Evolutionary conservation across 768 basidiomycete genomes (phyloP).

Genomic region (Clavaria fumosa): DNA sequence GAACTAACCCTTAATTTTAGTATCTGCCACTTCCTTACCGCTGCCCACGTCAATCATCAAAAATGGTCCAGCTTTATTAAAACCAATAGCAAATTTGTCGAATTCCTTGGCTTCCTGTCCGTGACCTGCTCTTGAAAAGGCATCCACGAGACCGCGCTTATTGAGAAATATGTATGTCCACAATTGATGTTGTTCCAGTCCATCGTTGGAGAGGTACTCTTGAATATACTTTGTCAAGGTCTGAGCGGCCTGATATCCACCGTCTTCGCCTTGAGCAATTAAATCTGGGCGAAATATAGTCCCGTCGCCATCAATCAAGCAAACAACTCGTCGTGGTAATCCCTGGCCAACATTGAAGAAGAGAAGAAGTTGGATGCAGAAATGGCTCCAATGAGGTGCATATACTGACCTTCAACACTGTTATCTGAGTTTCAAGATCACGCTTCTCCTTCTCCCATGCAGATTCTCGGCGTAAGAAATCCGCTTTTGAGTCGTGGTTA

Average conservation of each 20-base stretch:
- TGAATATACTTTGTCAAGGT: slow-evolving; percentile 27
- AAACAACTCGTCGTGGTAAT: slow-evolving; percentile 22
- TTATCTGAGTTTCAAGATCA: slow-evolving; percentile 26
- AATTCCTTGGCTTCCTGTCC: slow-evolving; percentile 28
- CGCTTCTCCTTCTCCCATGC: slow-evolving; percentile 21
- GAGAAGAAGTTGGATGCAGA: background rate
- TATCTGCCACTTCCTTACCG: slow-evolving; percentile 61
- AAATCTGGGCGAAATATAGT: slow-evolving; percentile 41
- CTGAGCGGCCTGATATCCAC: slow-evolving; percentile 42
- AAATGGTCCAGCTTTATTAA: slow-evolving; percentile 59
- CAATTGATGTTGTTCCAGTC: slow-evolving; percentile 32
- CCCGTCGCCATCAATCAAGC: slow-evolving; percentile 54
- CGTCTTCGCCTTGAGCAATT: slow-evolving; percentile 37
- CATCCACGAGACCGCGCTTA: slow-evolving; percentile 41
- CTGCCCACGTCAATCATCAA: slow-evolving; percentile 55
- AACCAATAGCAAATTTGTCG: slow-evolving; percentile 52
- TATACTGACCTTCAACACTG: slow-evolving; percentile 16
- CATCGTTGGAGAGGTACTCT: slow-evolving; percentile 20
- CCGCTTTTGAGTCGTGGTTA: background rate
- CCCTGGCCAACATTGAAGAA: slow-evolving; percentile 18
- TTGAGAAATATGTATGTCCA: slow-evolving; percentile 52
- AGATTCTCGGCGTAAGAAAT: background rate
- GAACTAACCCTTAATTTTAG: slow-evolving; percentile 53
- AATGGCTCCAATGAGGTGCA: background rate
- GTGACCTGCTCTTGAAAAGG: slow-evolving; percentile 27